Evolutionary conservation across 805 yeast genomes (phyloP).

Genomic region (Schwanniomyces yamadae): DNA sequence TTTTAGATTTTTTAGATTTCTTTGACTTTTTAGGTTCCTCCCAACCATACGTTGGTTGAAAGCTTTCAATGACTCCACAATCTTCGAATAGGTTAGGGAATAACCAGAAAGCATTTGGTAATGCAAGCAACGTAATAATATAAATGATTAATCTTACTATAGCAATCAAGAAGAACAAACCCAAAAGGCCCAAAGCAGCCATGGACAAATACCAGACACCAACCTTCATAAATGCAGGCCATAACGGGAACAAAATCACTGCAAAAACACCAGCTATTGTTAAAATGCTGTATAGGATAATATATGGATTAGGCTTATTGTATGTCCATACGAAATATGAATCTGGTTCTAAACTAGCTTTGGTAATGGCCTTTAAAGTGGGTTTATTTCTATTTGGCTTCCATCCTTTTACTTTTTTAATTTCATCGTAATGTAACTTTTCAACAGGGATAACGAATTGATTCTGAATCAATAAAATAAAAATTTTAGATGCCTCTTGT

Average conservation of each 20-base stretch:
- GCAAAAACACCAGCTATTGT: slow-evolving; percentile 64
- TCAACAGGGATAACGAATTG: slow-evolving; percentile 74
- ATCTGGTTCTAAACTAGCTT: slow-evolving; percentile 61
- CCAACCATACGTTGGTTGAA: slow-evolving; percentile 86
- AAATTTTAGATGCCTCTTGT: slow-evolving; percentile 58
- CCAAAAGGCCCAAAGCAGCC: slow-evolving; percentile 70
- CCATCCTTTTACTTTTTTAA: slow-evolving; percentile 55
- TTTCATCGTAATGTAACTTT: slow-evolving; percentile 68
- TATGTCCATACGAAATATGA: slow-evolving; percentile 84
- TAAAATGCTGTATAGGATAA: slow-evolving; percentile 60
- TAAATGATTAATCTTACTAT: slow-evolving; percentile 74
- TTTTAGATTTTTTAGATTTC: slow-evolving; percentile 19
- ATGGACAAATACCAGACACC: slow-evolving; percentile 91
- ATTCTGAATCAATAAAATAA: slow-evolving; percentile 66
- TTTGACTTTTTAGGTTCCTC: slow-evolving; percentile 45
- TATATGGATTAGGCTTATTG: slow-evolving; percentile 66
- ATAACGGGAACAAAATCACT: slow-evolving; percentile 81
- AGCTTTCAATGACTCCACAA: slow-evolving; percentile 90
- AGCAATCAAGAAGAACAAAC: slow-evolving; percentile 73
- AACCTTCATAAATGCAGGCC: slow-evolving; percentile 88
- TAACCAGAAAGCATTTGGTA: slow-evolving; percentile 84
- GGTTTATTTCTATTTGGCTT: slow-evolving; percentile 65
- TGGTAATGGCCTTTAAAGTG: slow-evolving; percentile 51
- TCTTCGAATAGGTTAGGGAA: slow-evolving; percentile 96
- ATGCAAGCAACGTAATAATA: slow-evolving; percentile 52